Base-by-base conservation (phyloP, 2,329 filamentous ascomycete species). In the Harringtonia lauricola region DNA sequence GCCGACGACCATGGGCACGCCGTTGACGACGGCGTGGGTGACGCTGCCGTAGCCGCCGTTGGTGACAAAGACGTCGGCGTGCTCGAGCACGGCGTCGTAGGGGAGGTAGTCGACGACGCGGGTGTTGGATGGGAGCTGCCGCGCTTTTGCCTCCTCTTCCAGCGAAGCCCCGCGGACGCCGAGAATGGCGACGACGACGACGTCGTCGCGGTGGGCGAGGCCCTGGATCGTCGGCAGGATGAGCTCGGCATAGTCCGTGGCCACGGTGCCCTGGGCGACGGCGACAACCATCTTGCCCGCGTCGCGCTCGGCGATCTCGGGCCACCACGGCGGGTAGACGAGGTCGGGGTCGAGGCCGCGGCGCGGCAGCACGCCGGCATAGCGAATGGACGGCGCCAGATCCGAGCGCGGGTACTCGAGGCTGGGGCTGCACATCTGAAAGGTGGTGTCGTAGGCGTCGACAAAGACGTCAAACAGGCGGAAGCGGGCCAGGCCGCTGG, bases 21-120 rank as follows among this genome's bases (percentile, higher is more conserved):
- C 66, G 45, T 66, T 62, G 26, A 61, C 57, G 3, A 71, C 53
- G 3, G 61, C 62, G 43, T 72, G 67, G 19, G 63, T 59, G 39
- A 71, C 61, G 2, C 65, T 66, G 4, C 70, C 67, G 43, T 70
- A 74, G 3, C 70, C 69, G 13, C 62, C 70, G 37, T 72, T 74
- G 13, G 62, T 63, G 15, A 74, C 58, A 29, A 73, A 68, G 1
- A 68, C 59, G 33, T 64, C 67, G 26, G 60, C 58, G 51, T 70
- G 48, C 1, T 63, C 62, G 1, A 74, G 56, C 1, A 72, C 46
- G 0, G 59, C 55, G 45, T 74, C 67, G 47, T 72, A 73, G 4
- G 68, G 61, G 4, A 74, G 52, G 49, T 68, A 72, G 51, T 72
- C 67, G 19, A 65, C 54, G 4, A 70, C 60, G 10, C 62, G 58